Percentiles rank a stretch among this genome's conserved stretches.
phyloP scores from a whole-genome alignment of 805 yeast species.

The Candida vaughaniae region DNA sequence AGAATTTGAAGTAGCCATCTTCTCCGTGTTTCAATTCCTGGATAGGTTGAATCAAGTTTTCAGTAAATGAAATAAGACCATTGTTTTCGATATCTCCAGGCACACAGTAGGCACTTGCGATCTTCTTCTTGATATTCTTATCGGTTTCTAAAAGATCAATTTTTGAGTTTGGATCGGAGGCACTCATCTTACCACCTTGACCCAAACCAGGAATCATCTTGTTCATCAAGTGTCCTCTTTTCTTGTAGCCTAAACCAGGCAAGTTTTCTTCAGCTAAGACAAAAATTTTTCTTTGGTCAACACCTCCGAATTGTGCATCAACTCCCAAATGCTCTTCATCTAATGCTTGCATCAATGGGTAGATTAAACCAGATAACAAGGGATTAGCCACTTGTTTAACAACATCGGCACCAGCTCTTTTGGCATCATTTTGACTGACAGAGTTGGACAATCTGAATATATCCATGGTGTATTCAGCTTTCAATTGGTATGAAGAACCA shows the following conservation, averaged over 20 bases:
- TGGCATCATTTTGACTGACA: constrained; percentile 93
- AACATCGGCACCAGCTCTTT: constrained; percentile 99
- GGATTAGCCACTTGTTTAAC: constrained; percentile 97
- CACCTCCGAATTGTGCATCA: constrained; percentile 98
- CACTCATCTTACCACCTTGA: constrained; percentile 98
- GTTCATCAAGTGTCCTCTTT: constrained; percentile 98
- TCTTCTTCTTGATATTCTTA: constrained; percentile 82
- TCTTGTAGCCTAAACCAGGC: constrained; percentile 84
- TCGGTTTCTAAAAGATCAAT: constrained; percentile 92
- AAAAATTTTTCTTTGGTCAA: constrained; percentile 96
- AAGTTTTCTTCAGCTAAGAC: constrained; percentile 95
- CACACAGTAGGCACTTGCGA: constrained; percentile 89
- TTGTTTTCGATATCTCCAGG: constrained; percentile 90
- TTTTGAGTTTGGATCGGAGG: constrained; percentile 97
- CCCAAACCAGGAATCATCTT: constrained; percentile 97
- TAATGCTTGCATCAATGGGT: constrained; percentile 98
- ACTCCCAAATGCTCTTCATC: constrained; percentile 88
- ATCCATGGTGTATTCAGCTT: constrained; percentile 81
- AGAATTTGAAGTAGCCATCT: constrained; percentile 58
- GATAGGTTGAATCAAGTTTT: constrained; percentile 82
- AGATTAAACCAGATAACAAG: constrained; percentile 85
- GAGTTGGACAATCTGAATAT: constrained; percentile 79
- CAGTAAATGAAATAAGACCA: constrained; percentile 83
- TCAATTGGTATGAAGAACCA: constrained; percentile 88
- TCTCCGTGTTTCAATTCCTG: constrained; percentile 68